Conservation (phyloP, 208 protist genomes). For the Tritrichomonas foetus region DNA sequence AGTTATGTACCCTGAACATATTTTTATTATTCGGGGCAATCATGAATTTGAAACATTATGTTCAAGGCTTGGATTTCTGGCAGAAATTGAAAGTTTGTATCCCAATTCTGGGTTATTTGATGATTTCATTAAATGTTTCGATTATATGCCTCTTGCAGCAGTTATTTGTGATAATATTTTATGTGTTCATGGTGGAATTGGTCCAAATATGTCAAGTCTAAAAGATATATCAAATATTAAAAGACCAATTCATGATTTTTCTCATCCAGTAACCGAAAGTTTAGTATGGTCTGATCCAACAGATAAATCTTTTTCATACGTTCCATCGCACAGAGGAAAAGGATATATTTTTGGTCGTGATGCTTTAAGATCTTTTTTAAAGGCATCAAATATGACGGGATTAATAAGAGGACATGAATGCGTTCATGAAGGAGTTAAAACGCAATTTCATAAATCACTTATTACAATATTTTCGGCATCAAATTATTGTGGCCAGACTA, state of each 20-base stretch:
- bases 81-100: neutral
- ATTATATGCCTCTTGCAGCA: neutral
- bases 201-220: neutral
- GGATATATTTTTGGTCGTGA: neutral
- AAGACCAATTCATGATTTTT: neutral
- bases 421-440: neutral
- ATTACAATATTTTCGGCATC: neutral
- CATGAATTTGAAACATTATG: constrained; percentile 74
- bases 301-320: neutral
- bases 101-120: neutral
- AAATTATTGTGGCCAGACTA: neutral
- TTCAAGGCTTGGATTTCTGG: neutral
- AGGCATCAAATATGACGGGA: neutral
- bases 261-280: neutral
- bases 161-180: neutral
- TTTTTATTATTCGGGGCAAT: constrained; percentile 93
- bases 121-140: neutral
- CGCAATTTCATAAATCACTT: neutral
- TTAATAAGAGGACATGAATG: neutral
- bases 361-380: neutral
- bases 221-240: neutral
- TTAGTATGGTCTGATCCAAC: neutral
- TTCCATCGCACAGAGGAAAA: neutral
- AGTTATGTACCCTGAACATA: constrained; percentile 76
- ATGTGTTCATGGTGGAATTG: neutral